Evolutionary conservation across 1,139 yeast species (phyloP), one percentile per base, ranked within the genome.

Genomic region (Diutina neorugosa): DNA sequence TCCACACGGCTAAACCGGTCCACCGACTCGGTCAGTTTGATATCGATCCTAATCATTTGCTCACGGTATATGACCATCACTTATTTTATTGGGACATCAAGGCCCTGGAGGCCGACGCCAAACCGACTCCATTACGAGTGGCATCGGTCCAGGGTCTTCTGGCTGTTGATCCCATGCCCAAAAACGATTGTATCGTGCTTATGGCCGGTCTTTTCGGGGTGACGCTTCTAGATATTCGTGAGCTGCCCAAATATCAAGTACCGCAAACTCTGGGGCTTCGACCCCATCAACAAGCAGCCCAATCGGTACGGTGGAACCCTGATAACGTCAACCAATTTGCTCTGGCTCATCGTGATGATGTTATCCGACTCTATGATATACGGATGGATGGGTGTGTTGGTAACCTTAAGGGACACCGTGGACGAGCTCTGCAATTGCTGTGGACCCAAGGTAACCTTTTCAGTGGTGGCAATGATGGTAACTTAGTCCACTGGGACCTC

Each of bases 301-400:
- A 76, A 50, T 58, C 69, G 27, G 78, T 84, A 52, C 76, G 74
- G 62, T 87, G 95, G 94, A 77, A 83, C 52, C 77, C 84, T 1
- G 62, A 66, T 7, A 77, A 85, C 62, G 78, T 80, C 19, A 76
- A 83, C 60, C 69, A 81, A 18, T 71, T 87, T 48, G 89, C 91
- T 1, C 80, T 90, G 2, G 80, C 84, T 6, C 86, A 82, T 60
- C 71, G 73, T 51, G 83, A 81, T 59, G 80, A 80, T 3, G 68
- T 78, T 1, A 76, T 84, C 50, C 71, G 84, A 59, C 69, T 87
- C 49, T 87, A 95, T 94, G 96, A 87, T 67, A 78, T 86, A 51
- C 73, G 96, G 56, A 77, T 74, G 60, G 73, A 79, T 52, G 77
- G 74, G 18, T 81, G 83, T 8, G 69, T 80, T 55, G 77, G 81